phyloP scores from a whole-genome alignment of 2,329 filamentous ascomycete species.

The Arthrobotrys conoides region DNA sequence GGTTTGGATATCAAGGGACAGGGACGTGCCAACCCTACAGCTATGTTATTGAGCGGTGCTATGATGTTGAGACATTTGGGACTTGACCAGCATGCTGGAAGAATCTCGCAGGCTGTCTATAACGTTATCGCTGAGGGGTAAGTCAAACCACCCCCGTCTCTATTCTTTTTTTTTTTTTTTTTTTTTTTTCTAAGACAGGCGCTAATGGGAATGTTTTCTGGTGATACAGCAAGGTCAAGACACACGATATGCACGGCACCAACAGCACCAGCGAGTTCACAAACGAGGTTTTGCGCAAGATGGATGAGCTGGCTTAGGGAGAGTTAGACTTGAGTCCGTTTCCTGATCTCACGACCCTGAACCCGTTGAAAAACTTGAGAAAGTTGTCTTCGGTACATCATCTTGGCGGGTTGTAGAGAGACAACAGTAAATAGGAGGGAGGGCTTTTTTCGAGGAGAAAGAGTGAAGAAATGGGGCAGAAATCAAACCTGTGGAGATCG shows the following conservation, averaged over 20 bases:
- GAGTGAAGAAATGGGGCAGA: background rate
- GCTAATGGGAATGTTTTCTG: constrained; percentile 38
- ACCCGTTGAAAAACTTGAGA: background rate
- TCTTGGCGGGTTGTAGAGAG: background rate
- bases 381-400: background rate
- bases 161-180: background rate
- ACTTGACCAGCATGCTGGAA: constrained; percentile 97
- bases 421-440: background rate
- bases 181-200: background rate
- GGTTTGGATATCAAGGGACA: constrained; percentile 99
- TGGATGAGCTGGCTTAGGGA: constrained; percentile 73
- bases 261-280: constrained; percentile 96
- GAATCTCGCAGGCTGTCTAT: constrained; percentile 73
- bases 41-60: constrained; percentile 91
- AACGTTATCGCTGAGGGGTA: constrained; percentile 90
- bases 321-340: constrained; percentile 8
- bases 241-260: constrained; percentile 94
- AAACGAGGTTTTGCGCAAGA: constrained; percentile 90
- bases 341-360: constrained; percentile 13
- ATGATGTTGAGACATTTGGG: constrained; percentile 98
- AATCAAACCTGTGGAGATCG: background rate
- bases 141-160: constrained; percentile 65
- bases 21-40: constrained; percentile 98
- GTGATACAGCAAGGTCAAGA: constrained; percentile 80
- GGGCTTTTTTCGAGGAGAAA: background rate